A percentile compares a stretch with the other conserved stretches of the same genome.
These are phyloP conservation scores for Podospora appendiculata DNA, from an alignment of 495 filamentous ascomycete species.

Conservation along the genomic window DNA sequence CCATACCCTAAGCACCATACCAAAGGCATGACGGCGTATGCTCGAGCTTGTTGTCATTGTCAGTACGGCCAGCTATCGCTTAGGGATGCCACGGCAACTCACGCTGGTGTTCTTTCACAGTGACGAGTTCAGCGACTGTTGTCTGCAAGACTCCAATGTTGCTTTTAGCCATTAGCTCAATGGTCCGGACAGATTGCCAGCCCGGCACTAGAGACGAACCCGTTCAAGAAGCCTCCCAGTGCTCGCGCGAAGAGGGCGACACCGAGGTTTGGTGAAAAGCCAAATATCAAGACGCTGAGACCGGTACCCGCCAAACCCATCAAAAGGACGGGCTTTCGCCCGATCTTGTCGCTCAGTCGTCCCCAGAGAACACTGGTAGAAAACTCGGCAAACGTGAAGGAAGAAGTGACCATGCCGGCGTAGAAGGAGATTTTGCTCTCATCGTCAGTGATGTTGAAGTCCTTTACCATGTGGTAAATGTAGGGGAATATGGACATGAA, in stretches of 20 bases:
- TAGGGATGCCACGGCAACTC: slow-evolving; percentile 22
- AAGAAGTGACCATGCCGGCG: slow-evolving; percentile 91
- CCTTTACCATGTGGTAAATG: slow-evolving; percentile 94
- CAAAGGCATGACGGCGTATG: slow-evolving; percentile 95
- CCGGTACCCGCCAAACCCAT: slow-evolving; percentile 83
- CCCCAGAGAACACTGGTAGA: slow-evolving; percentile 88
- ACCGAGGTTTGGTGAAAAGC: slow-evolving; percentile 77
- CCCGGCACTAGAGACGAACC: slow-evolving; percentile 43
- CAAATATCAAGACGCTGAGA: slow-evolving; percentile 89
- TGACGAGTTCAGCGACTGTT: slow-evolving; percentile 88
- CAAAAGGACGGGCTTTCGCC: slow-evolving; percentile 86
- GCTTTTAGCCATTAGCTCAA: slow-evolving; percentile 25
- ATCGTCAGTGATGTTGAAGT: slow-evolving; percentile 76
- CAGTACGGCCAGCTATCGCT: slow-evolving; percentile 13
- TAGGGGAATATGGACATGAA: slow-evolving; percentile 99
- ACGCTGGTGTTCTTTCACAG: slow-evolving; percentile 86
- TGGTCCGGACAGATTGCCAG: slow-evolving; percentile 2
- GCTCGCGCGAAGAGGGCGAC: slow-evolving; percentile 83
- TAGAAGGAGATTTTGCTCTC: slow-evolving; percentile 80
- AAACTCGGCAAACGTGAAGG: slow-evolving; percentile 95
- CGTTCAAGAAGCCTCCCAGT: slow-evolving; percentile 86
- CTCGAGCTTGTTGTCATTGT: slow-evolving; percentile 52
- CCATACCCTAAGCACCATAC: slow-evolving; percentile 89
- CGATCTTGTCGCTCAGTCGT: slow-evolving; percentile 81
- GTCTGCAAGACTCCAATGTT: slow-evolving; percentile 95